These are phyloP conservation scores for Fraxinus velutina DNA, from an alignment of 305 asterid genomes.

Conservation along the genomic window DNA sequence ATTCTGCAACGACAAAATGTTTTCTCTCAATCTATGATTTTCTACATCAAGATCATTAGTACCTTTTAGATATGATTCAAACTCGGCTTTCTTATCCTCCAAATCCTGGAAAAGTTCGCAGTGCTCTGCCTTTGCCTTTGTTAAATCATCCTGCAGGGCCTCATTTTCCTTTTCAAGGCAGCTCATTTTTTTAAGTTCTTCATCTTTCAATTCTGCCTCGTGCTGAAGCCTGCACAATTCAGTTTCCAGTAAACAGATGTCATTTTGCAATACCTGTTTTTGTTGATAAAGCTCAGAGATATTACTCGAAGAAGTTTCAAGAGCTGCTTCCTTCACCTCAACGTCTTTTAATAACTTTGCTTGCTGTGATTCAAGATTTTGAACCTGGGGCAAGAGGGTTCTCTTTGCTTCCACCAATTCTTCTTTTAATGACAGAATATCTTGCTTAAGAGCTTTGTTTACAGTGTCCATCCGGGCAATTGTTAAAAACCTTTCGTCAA, in stretches of 20 bases:
- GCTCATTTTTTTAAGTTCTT: slow-evolving; percentile 39
- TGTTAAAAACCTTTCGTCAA: slow-evolving; percentile 24
- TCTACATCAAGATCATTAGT: slow-evolving; percentile 28
- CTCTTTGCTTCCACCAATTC: slow-evolving; percentile 34
- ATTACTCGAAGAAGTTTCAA: slow-evolving; percentile 46
- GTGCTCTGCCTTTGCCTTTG: slow-evolving; percentile 38
- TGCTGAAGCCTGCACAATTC: slow-evolving; percentile 42
- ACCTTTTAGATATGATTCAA: slow-evolving; percentile 34
- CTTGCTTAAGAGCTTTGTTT: slow-evolving; percentile 38
- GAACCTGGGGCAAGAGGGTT: slow-evolving; percentile 35
- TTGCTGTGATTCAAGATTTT: slow-evolving; percentile 38
- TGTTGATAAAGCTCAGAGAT: slow-evolving; percentile 50
- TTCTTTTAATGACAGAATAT: slow-evolving; percentile 33
- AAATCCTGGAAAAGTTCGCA: slow-evolving; percentile 45
- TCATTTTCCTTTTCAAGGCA: slow-evolving; percentile 57
- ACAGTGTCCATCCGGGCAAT: slow-evolving; percentile 26
- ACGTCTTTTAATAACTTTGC: slow-evolving; percentile 46
- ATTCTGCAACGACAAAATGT: slow-evolving; percentile 36
- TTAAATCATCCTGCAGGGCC: slow-evolving; percentile 40
- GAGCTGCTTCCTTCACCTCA: slow-evolving; percentile 54
- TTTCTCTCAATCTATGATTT: slow-evolving; percentile 36
- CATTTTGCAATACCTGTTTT: slow-evolving; percentile 45
- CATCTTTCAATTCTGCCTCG: slow-evolving; percentile 54
- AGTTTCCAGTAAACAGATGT: slow-evolving; percentile 38
- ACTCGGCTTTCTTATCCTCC: slow-evolving; percentile 43